These are phyloP conservation scores for Nicotiana obtusifolia DNA, from an alignment of 257 asterid species.

Conservation along the genomic window DNA sequence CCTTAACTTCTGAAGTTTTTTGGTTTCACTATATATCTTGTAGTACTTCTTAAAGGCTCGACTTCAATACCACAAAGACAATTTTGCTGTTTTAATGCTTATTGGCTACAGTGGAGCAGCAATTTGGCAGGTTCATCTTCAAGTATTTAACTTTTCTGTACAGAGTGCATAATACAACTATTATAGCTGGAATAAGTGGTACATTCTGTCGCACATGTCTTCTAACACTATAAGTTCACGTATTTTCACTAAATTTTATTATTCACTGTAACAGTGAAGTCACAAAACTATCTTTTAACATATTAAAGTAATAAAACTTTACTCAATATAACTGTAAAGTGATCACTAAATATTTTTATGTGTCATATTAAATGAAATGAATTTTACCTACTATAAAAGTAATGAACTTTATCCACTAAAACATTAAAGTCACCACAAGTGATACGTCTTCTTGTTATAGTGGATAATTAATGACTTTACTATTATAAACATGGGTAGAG, in stretches of 20 bases:
- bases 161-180: neutral
- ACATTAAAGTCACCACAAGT: too few relatives aligned
- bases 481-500: too few relatives aligned
- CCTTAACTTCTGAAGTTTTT: neutral
- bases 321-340: too few relatives aligned
- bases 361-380: too few relatives aligned
- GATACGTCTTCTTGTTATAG: too few relatives aligned
- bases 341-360: too few relatives aligned
- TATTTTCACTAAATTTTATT: neutral
- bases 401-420: too few relatives aligned
- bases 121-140: slow-evolving; percentile 35
- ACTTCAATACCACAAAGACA: slow-evolving; percentile 52
- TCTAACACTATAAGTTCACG: neutral
- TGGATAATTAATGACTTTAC: too few relatives aligned
- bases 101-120: slow-evolving; percentile 48
- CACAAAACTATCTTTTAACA: too few relatives aligned
- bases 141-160: neutral
- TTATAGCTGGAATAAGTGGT: neutral
- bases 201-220: neutral
- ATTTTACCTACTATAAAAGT: too few relatives aligned
- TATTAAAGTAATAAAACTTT: too few relatives aligned
- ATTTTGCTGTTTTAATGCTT: slow-evolving; percentile 60
- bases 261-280: too few relatives aligned
- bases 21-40: slow-evolving; percentile 7
- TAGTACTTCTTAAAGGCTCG: slow-evolving; percentile 63